Evolutionary conservation across 257 asterid species (phyloP).

Genomic region (Phtheirospermum japonicum): DNA sequence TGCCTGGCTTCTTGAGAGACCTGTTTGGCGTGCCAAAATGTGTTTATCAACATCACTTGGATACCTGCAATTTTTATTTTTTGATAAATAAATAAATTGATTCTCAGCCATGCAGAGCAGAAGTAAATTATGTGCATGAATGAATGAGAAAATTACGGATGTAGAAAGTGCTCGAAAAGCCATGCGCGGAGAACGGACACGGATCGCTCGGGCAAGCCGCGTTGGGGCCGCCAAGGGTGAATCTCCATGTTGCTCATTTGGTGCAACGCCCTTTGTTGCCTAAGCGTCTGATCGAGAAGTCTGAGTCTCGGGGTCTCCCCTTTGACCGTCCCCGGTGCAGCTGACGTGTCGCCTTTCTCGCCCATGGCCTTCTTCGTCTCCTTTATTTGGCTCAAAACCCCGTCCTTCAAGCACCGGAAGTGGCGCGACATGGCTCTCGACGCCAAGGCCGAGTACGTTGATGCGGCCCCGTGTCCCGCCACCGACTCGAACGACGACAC

Average conservation of each 20-base stretch:
- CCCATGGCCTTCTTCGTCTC: slow-evolving; percentile 62
- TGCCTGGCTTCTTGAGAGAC: slow-evolving; percentile 98
- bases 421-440: slow-evolving; percentile 87
- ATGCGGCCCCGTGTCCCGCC: slow-evolving; percentile 76
- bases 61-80: slow-evolving; percentile 51
- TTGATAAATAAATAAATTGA: no score
- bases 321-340: slow-evolving; percentile 45
- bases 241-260: slow-evolving; percentile 77
- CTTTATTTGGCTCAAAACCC: slow-evolving; percentile 56
- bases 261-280: slow-evolving; percentile 77
- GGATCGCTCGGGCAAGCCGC: slow-evolving; percentile 81
- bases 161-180: slow-evolving; percentile 96
- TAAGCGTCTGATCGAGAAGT: slow-evolving; percentile 65
- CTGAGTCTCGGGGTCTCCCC: slow-evolving; percentile 84
- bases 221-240: slow-evolving; percentile 93
- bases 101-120: neutral
- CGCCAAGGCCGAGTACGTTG: slow-evolving; percentile 62
- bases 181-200: slow-evolving; percentile 78
- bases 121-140: no score
- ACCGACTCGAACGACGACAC: slow-evolving; percentile 68
- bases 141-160: slow-evolving; percentile 58
- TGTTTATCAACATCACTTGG: slow-evolving; percentile 99
- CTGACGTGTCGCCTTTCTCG: slow-evolving; percentile 46
- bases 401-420: slow-evolving; percentile 71
- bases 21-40: slow-evolving; percentile 93